These are phyloP conservation scores for Nemania sp. DNA, from an alignment of 2,329 filamentous ascomycete genomes.

Conservation along the genomic window DNA sequence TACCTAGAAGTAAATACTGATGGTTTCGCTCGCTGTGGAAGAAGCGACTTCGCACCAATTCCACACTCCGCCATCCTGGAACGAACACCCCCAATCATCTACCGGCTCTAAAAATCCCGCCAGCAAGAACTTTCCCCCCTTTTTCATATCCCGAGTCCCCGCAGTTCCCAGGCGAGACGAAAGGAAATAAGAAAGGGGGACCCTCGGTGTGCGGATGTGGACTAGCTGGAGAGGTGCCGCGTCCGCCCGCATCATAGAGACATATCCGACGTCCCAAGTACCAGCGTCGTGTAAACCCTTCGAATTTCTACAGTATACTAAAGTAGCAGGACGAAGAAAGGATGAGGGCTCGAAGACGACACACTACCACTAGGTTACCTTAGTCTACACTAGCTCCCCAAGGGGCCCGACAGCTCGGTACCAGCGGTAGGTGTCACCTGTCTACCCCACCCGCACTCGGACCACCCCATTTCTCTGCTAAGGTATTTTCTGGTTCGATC, in stretches of 20 bases:
- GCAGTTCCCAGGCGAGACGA: not conserved
- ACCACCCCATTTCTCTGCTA: too few relatives aligned
- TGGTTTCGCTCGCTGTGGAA: not conserved
- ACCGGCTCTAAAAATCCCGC: not conserved
- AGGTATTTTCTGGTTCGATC: not conserved
- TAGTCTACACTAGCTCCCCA: not conserved
- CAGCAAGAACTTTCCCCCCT: not conserved
- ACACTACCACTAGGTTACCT: too few relatives aligned
- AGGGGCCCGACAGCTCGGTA: not conserved
- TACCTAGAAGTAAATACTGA: too few relatives aligned
- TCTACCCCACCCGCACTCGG: not conserved
- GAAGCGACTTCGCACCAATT: not conserved
- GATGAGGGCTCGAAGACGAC: too few relatives aligned
- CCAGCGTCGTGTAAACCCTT: too few relatives aligned
- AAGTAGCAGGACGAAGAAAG: too few relatives aligned
- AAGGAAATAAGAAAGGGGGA: not conserved
- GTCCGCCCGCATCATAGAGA: too few relatives aligned
- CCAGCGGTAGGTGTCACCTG: not conserved
- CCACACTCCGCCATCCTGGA: not conserved
- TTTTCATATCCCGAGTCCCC: not conserved
- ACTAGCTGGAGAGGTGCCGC: too few relatives aligned
- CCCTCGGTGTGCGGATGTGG: too few relatives aligned
- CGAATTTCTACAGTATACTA: too few relatives aligned
- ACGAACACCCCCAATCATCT: not conserved
- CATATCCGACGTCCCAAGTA: too few relatives aligned